Conservation (phyloP, 2,329 filamentous ascomycete genomes). For the Penicillium digitatum region DNA sequence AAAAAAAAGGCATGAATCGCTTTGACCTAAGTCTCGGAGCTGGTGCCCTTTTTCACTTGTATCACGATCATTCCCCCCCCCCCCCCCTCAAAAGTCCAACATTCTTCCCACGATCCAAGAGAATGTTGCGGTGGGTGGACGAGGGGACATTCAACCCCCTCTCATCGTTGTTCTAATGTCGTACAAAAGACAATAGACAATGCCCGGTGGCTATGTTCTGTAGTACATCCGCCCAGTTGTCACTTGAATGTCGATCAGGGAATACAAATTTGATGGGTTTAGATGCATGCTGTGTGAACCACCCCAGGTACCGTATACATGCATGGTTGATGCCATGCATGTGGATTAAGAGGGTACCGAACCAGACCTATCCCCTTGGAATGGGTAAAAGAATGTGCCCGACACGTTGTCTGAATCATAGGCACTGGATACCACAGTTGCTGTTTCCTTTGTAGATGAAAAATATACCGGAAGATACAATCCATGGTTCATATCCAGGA, state of each 20-base stretch:
- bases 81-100: background rate
- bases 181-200: background rate
- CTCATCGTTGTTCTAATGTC: background rate
- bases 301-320: background rate
- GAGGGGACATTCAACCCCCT: background rate
- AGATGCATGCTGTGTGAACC: background rate
- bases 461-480: background rate
- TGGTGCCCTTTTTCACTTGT: background rate
- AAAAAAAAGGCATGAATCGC: background rate
- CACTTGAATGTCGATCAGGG: background rate
- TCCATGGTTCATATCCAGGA: background rate
- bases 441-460: background rate
- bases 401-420: background rate
- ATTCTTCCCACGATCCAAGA: background rate
- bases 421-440: background rate
- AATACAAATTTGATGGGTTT: slow-evolving; percentile 1
- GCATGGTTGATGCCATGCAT: background rate
- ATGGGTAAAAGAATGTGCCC: background rate
- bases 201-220: background rate
- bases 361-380: background rate
- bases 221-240: background rate
- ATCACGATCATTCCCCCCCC: too few species aligned
- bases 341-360: background rate
- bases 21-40: background rate
- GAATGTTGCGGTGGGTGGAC: slow-evolving; percentile 4